These are phyloP conservation scores for Haematococcus lacustris DNA, from an alignment of 139 green algal genomes.

Conservation along the genomic window DNA sequence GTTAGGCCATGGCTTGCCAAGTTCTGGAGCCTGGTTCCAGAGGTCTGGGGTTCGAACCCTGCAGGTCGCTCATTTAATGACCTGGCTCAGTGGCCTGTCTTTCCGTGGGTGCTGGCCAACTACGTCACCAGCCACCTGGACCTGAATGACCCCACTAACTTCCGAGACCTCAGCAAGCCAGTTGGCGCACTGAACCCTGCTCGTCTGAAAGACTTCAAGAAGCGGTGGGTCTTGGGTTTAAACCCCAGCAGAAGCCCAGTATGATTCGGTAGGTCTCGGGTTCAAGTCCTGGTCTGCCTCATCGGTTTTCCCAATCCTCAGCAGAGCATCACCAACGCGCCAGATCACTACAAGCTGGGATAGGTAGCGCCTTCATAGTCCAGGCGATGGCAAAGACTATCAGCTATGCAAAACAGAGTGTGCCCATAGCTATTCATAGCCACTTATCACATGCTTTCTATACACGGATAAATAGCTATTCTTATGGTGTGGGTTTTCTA, in stretches of 20 bases:
- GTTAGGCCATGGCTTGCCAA: not conserved
- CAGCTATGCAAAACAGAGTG: too few relatives aligned
- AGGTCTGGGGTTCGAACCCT: not conserved
- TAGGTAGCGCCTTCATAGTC: too few relatives aligned
- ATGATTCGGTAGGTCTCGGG: not conserved
- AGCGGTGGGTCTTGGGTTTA: conserved; percentile 32
- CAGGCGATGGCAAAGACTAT: too few relatives aligned
- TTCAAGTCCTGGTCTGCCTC: too few relatives aligned
- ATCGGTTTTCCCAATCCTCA: too few relatives aligned
- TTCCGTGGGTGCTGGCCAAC: conserved; percentile 91
- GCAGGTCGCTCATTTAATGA: conserved; percentile 81
- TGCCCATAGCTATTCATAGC: too few relatives aligned
- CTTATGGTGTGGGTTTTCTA: too few relatives aligned
- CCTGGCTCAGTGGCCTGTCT: conserved; percentile 84
- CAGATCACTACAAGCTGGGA: too few relatives aligned
- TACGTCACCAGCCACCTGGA: conserved; percentile 63
- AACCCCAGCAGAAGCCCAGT: not conserved
- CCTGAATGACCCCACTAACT: conserved; percentile 52
- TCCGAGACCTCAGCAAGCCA: conserved; percentile 82
- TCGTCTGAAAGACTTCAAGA: conserved; percentile 62
- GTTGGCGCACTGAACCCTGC: conserved; percentile 82
- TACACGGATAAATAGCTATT: too few relatives aligned
- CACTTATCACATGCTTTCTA: too few relatives aligned
- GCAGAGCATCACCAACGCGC: too few relatives aligned
- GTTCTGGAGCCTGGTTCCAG: not conserved